Evolutionary conservation across 306 rosid genomes (phyloP).

Genomic region (Trifolium pratense): DNA sequence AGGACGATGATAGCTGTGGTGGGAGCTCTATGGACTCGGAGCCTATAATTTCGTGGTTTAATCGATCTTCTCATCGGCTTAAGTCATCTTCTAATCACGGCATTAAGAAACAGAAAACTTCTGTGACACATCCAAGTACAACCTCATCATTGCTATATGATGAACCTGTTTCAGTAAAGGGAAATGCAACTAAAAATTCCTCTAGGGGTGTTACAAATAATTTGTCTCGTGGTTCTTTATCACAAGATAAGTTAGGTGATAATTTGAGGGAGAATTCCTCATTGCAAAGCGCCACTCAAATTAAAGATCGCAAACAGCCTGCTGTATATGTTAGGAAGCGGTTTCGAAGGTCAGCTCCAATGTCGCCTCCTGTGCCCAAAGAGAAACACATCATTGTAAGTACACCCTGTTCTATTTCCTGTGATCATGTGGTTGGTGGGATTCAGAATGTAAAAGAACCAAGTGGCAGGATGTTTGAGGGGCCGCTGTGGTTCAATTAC

Average conservation of each 20-base stretch:
- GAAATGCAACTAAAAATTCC: slow-evolving; percentile 41
- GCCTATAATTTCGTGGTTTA: slow-evolving; percentile 95
- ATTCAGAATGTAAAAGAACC: slow-evolving; percentile 40
- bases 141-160: slow-evolving; percentile 54
- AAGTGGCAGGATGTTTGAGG: slow-evolving; percentile 42
- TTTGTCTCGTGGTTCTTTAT: slow-evolving; percentile 43
- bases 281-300: slow-evolving; percentile 48
- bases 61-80: slow-evolving; percentile 63
- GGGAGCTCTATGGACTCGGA: slow-evolving; percentile 80
- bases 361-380: slow-evolving; percentile 43
- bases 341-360: slow-evolving; percentile 55
- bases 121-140: slow-evolving; percentile 48
- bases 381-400: slow-evolving; percentile 38
- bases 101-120: slow-evolving; percentile 71
- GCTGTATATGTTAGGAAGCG: slow-evolving; percentile 85
- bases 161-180: slow-evolving; percentile 45
- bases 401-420: slow-evolving; percentile 45
- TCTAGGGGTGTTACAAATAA: slow-evolving; percentile 46
- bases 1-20: slow-evolving; percentile 57
- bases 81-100: slow-evolving; percentile 62
- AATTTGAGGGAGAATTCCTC: slow-evolving; percentile 49
- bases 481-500: slow-evolving; percentile 63
- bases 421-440: slow-evolving; percentile 38
- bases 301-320: slow-evolving; percentile 60
- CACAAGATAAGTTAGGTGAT: slow-evolving; percentile 56